phyloP scores from a whole-genome alignment of 345 rosid species.

The Linum usitatissimum region DNA sequence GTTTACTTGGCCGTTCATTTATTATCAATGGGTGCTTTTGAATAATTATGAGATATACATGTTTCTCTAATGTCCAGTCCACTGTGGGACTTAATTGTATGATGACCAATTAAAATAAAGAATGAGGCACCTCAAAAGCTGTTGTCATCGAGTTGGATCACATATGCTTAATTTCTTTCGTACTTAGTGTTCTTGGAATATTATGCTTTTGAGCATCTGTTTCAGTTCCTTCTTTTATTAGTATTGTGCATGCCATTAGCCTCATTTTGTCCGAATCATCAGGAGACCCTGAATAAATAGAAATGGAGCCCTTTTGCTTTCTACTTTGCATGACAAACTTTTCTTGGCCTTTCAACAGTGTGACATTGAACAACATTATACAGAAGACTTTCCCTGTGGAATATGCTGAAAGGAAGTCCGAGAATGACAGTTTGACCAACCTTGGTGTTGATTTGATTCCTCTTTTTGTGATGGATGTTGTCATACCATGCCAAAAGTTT shows the following conservation, averaged over 20 bases:
- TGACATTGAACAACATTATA: slow-evolving; percentile 76
- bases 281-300: not conserved
- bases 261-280: too few species aligned
- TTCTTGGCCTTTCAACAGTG: slow-evolving; percentile 39
- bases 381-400: slow-evolving; percentile 81
- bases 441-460: slow-evolving; percentile 77
- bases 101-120: not conserved
- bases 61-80: not conserved
- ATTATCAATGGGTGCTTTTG: not conserved
- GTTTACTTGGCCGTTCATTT: not conserved
- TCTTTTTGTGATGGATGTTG: slow-evolving; percentile 87
- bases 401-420: slow-evolving; percentile 80
- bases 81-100: not conserved
- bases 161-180: not conserved
- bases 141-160: not conserved
- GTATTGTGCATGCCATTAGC: not conserved
- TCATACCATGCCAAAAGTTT: slow-evolving; percentile 81
- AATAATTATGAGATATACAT: too few species aligned
- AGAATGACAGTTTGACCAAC: slow-evolving; percentile 63
- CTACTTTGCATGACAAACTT: not conserved
- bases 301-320: not conserved
- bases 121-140: not conserved
- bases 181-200: not conserved
- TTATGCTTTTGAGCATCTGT: too few species aligned
- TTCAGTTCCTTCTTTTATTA: not conserved